Conservation (phyloP, 129 eudicot genomes). For the Heracleum sosnowskyi region DNA sequence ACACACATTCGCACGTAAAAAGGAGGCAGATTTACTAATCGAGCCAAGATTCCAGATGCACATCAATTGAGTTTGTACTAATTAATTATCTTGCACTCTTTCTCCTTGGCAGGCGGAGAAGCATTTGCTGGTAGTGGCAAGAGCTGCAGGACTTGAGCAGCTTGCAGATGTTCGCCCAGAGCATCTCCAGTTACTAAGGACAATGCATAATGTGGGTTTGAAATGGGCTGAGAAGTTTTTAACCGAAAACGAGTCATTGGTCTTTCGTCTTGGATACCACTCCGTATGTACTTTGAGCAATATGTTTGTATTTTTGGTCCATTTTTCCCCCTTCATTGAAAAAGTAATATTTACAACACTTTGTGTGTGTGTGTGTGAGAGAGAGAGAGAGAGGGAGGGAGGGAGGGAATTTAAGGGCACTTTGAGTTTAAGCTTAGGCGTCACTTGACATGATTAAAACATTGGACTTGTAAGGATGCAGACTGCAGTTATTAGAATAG, state of each 20-base stretch:
- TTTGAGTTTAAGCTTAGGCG: not conserved
- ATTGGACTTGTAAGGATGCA: not conserved
- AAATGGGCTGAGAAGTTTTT: constrained; percentile 58
- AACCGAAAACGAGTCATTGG: constrained; percentile 44
- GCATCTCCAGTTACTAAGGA: constrained; percentile 51
- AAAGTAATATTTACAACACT: not conserved
- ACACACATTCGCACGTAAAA: not conserved
- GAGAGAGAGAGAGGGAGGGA: too few relatives aligned
- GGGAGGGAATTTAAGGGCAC: not conserved
- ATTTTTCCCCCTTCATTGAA: not conserved
- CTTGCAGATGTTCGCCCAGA: constrained; percentile 54
- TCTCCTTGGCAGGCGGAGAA: constrained; percentile 52
- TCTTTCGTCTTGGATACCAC: constrained; percentile 91
- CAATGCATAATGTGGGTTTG: constrained; percentile 68
- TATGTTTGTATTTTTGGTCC: not conserved
- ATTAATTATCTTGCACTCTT: not conserved
- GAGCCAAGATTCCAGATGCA: not conserved
- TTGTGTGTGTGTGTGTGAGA: not conserved
- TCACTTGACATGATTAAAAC: not conserved
- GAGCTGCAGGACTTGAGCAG: constrained; percentile 64
- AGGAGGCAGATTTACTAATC: not conserved
- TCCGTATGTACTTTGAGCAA: constrained; percentile 40
- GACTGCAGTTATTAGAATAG: not conserved
- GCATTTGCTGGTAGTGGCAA: constrained; percentile 71
- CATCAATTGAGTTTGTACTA: not conserved